Percentiles rank a stretch among this genome's conserved stretches.
phyloP scores from a whole-genome alignment of 495 filamentous ascomycete species.

The Daldinia concentrica region DNA sequence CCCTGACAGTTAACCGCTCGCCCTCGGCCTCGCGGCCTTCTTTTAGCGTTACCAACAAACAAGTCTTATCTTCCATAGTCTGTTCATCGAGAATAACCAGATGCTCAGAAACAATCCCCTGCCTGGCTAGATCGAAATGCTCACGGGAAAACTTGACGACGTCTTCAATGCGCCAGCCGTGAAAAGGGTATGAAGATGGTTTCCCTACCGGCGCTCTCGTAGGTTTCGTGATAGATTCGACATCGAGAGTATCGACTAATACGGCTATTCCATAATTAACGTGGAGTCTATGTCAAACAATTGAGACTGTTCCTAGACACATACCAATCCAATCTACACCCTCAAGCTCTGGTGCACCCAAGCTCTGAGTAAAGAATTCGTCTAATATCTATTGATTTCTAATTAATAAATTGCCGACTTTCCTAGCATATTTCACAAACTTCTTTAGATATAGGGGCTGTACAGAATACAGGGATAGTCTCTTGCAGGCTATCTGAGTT shows the following conservation, averaged over 20 bases:
- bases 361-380: not conserved
- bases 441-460: not conserved
- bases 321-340: not conserved
- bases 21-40: not conserved
- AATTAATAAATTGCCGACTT: not conserved
- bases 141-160: not conserved
- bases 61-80: not conserved
- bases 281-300: not conserved
- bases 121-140: not conserved
- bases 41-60: not conserved
- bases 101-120: not conserved
- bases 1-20: not conserved
- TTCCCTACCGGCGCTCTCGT: not conserved
- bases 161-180: not conserved
- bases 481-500: not conserved
- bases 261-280: not conserved
- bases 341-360: not conserved
- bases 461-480: not conserved
- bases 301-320: not conserved
- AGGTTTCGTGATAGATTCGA: not conserved
- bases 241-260: not conserved
- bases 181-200: not conserved
- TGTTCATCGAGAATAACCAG: not conserved
- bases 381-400: not conserved
- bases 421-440: not conserved